Evolutionary conservation across 2,329 filamentous ascomycete species (phyloP).

Genomic region (Nigrograna mackinnonii): DNA sequence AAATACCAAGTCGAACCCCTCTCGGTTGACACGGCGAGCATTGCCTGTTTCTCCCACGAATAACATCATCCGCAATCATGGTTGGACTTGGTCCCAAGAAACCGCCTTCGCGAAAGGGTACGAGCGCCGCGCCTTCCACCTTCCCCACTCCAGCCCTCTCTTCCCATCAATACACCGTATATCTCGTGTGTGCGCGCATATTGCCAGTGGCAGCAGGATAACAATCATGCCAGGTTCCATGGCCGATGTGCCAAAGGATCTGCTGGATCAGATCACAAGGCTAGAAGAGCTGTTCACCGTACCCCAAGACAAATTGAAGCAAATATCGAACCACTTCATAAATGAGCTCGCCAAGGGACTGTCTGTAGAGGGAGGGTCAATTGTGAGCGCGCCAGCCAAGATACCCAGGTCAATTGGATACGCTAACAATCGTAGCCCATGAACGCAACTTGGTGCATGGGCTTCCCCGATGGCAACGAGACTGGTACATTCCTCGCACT

Average conservation of each 20-base stretch:
- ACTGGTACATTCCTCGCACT: slow-evolving; percentile 86
- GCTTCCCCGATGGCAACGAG: slow-evolving; percentile 84
- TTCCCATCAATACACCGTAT: no score
- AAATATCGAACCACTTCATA: slow-evolving; percentile 88
- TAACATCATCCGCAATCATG: slow-evolving; percentile 52
- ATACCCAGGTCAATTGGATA: slow-evolving; percentile 72
- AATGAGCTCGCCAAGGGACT: slow-evolving; percentile 86
- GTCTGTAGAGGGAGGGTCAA: slow-evolving; percentile 85
- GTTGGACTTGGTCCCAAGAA: slow-evolving; percentile 66
- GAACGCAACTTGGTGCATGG: slow-evolving; percentile 98
- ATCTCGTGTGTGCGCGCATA: no score
- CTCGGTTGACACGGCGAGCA: no score
- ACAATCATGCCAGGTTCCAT: slow-evolving; percentile 70
- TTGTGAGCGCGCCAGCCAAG: no score
- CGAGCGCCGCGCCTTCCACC: slow-evolving; percentile 37
- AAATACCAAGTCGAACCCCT: not conserved
- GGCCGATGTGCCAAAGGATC: slow-evolving; percentile 85
- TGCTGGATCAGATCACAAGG: slow-evolving; percentile 77
- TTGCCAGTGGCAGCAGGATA: slow-evolving; percentile 12
- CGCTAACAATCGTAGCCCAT: slow-evolving; percentile 68
- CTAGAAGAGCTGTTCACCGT: slow-evolving; percentile 86
- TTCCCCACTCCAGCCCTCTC: not conserved
- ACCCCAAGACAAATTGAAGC: slow-evolving; percentile 77
- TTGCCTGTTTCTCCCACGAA: no score
- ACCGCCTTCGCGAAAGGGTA: slow-evolving; percentile 74